Base-by-base conservation (phyloP, 441 rosid genomes). In the Geranium incanum region DNA sequence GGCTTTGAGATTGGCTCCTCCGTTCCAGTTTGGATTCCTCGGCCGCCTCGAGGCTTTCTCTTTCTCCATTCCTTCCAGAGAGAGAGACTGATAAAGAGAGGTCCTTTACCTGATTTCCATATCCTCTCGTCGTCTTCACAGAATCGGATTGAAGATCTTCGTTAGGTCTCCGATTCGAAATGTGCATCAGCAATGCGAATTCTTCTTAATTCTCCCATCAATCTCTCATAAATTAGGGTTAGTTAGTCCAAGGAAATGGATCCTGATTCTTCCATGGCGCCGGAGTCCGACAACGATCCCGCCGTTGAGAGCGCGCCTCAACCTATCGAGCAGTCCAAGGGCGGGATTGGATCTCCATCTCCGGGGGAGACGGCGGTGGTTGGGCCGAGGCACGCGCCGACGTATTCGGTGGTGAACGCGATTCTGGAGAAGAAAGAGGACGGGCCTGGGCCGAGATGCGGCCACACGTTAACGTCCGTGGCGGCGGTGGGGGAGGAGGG, bases 401-500 rank as follows among this genome's bases (percentile, higher is more conserved):
- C 85, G 68, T 94, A 89, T 70, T 86, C 93, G 66, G 93, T 84
- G 65, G 95, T 94, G 74, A 87, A 88, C 80, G 92, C 92, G 38
- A 76, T 84, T 67, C 66, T 88, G 39, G 98, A 94, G 81, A 92
- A 91, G 84, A 86, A 87, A 80, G 97, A 91, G 73, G 97, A 94
- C 50, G 95, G 97, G 1, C 93, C 98, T 0, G 97, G 98, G 15
- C 98, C 96, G 6, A 81, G 98, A 85, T 94, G 98, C 36, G 98
- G 98, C 9, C 98, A 94, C 75, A 94, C 98, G 36, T 77, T 94
- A 78, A 94, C 98, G 60, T 88, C 96, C 0, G 98, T 93, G 38
- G 92, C 92, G 5, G 92, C 97, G 0, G 96, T 94, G 4, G 99
- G 97, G 36, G 99, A 92, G 78, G 99, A 94, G 75, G 96, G 97